Percentiles rank a stretch among this genome's conserved stretches.
These are phyloP conservation scores for Aspergillus terreus DNA, from an alignment of 2,329 filamentous ascomycete species.

Conservation along the genomic window DNA sequence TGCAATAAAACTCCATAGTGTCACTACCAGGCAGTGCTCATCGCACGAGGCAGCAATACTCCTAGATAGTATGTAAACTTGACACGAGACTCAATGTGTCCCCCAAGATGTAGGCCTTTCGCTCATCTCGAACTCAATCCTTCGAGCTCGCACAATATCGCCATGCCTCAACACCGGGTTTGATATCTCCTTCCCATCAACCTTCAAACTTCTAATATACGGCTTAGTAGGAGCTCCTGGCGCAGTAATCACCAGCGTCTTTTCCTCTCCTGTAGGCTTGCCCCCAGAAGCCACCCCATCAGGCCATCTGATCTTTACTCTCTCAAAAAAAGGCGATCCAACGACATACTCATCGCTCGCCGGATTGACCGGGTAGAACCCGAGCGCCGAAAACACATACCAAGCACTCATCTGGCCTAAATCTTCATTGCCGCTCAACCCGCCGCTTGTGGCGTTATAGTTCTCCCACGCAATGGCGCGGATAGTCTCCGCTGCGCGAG, in stretches of 20 bases:
- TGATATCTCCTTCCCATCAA: slow-evolving; percentile 37
- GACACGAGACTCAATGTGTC: not conserved
- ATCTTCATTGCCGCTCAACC: slow-evolving; percentile 48
- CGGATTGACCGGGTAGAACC: slow-evolving; percentile 48
- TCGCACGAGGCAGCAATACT: too few species aligned
- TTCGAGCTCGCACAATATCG: slow-evolving; percentile 38
- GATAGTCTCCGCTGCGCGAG: slow-evolving; percentile 36
- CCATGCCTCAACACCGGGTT: slow-evolving; percentile 38
- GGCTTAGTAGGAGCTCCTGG: slow-evolving; percentile 39
- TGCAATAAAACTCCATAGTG: too few species aligned
- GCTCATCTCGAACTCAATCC: slow-evolving; percentile 47
- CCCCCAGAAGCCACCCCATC: slow-evolving; percentile 28
- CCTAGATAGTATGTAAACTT: not conserved
- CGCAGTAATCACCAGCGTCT: slow-evolving; percentile 39
- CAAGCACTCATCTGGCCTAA: slow-evolving; percentile 51
- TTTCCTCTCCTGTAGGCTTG: slow-evolving; percentile 12
- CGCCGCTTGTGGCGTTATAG: slow-evolving; percentile 46
- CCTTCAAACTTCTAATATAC: slow-evolving; percentile 39
- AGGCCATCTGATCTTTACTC: slow-evolving; percentile 38
- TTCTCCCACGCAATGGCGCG: slow-evolving; percentile 38
- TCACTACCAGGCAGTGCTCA: too few species aligned
- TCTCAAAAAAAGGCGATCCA: slow-evolving; percentile 47
- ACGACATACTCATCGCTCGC: slow-evolving; percentile 46
- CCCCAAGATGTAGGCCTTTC: slow-evolving; percentile 35
- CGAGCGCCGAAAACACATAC: slow-evolving; percentile 47